Evolutionary conservation across 2,329 filamentous ascomycete genomes (phyloP), one percentile per base, ranked within the genome.

Genomic region (Acarospora socialis): DNA sequence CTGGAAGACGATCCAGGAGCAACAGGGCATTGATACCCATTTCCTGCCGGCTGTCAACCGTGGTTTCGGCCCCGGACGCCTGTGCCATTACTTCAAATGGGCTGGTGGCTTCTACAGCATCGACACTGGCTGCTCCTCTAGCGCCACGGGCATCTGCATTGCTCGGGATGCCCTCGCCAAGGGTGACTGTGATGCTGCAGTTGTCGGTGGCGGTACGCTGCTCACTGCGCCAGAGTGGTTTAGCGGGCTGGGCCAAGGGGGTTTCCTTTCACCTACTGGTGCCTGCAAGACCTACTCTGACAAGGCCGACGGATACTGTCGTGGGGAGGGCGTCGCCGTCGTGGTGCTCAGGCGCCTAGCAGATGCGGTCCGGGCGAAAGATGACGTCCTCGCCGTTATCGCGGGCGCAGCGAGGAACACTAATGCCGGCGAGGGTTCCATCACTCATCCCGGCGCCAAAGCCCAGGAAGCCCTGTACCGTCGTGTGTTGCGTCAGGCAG

Each of bases 61-160:
- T 9, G 27, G 15, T 19, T 34, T 31, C 18, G 25, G 21, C 9
- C 32, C 32, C 27, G 32, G 32, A 7, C 25, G 32, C 12, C 18
- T 34, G 12, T 20, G 21, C 23, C 21, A 34, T 31, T 30, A 34
- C 27, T 31, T 21, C 28, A 30, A 31, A 22, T 34, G 32, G 32
- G 32, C 15, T 7, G 32, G 32, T 15, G 26, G 26, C 25, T 34
- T 21, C 26, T 13, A 24, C 13, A 24, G 21, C 22, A 24, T 24
- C 3, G 21, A 24, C 21, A 13, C 21, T 13, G 21, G 10, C 5
- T 24, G 21, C 13, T 10, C 21, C 13, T 10, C 10, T n/a, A 13
- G 21, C 5, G 13, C 21, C 21, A 24, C 21, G 10, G 21, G 10
- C 13, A 13, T 24, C 21, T n/a, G 13, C 13, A 10, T 24, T 3